These are phyloP conservation scores for Azolla pinnata DNA, from an alignment of 75 land plant genomes.

Conservation along the genomic window DNA sequence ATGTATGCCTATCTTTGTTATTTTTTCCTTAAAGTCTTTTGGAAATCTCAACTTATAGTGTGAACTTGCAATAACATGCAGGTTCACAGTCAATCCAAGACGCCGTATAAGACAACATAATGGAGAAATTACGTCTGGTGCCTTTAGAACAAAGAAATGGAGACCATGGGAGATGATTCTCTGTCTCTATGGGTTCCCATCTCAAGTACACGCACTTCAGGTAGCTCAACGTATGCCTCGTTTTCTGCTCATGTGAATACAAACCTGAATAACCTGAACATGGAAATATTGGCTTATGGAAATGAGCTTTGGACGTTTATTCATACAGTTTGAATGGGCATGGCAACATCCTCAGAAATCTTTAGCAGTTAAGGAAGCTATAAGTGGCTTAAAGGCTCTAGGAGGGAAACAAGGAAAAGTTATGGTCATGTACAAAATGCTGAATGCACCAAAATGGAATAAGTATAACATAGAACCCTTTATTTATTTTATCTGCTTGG, in stretches of 20 bases:
- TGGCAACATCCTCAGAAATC: constrained; percentile 91
- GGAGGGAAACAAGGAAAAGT: constrained; percentile 56
- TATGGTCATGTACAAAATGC: constrained; percentile 73
- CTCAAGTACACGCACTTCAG: constrained; percentile 63
- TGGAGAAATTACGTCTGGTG: constrained; percentile 62
- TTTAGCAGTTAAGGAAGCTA: constrained; percentile 59
- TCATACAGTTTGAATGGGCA: constrained; percentile 86
- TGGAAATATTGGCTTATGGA: neutral
- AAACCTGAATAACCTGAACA: neutral
- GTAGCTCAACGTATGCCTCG: constrained; percentile 9
- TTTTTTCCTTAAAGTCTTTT: neutral
- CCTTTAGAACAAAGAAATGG: constrained; percentile 51
- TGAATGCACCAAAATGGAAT: constrained; percentile 63
- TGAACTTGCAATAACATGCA: constrained; percentile 1
- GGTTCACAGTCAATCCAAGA: constrained; percentile 71
- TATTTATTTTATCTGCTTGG: too few relatives aligned
- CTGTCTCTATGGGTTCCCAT: constrained; percentile 79
- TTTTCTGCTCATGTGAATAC: neutral
- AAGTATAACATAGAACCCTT: too few relatives aligned
- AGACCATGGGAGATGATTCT: constrained; percentile 91
- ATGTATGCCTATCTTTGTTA: neutral
- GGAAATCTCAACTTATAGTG: neutral
- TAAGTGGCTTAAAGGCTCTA: constrained; percentile 42
- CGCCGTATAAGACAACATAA: constrained; percentile 84
- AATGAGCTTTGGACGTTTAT: neutral